Percentiles rank a stretch among this genome's conserved stretches.
phyloP scores from a whole-genome alignment of 371 early-diverging fungal species.

The Conidiobolus coronatus region DNA sequence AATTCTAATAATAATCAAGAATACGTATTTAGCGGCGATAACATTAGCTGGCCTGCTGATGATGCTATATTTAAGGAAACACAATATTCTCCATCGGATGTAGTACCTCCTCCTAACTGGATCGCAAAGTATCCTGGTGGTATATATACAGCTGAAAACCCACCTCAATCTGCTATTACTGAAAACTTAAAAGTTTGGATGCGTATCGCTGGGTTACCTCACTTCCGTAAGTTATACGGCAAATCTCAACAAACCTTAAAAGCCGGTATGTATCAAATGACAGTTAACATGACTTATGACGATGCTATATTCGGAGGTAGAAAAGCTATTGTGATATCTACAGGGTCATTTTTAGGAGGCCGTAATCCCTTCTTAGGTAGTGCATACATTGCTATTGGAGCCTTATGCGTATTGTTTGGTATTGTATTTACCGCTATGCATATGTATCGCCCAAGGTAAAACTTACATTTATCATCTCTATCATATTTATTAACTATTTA shows the following conservation, averaged over 20 bases:
- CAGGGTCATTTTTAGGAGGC: conserved; percentile 79
- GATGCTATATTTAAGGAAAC: conserved; percentile 36
- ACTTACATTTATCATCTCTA: conserved; percentile 12
- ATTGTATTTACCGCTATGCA: conserved; percentile 65
- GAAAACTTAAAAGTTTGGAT: conserved; percentile 98
- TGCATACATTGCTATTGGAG: conserved; percentile 77
- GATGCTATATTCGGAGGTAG: conserved; percentile 61
- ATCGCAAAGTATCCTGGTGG: conserved; percentile 27
- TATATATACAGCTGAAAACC: conserved; percentile 21
- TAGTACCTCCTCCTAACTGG: conserved; percentile 67
- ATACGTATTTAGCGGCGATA: conserved; percentile 26
- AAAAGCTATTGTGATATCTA: conserved; percentile 77
- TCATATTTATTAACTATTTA: conserved; percentile 2
- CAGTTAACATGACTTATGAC: conserved; percentile 23
- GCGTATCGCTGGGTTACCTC: conserved; percentile 86
- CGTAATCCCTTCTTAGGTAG: conserved; percentile 85
- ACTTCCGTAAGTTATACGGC: conserved; percentile 90
- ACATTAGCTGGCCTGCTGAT: conserved; percentile 84
- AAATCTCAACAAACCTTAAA: conserved; percentile 31
- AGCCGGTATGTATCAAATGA: conserved; percentile 35
- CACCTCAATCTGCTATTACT: conserved; percentile 36
- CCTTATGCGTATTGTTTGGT: conserved; percentile 60
- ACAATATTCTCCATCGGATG: conserved; percentile 19
- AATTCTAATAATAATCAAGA: conserved; percentile 6
- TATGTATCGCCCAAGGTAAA: conserved; percentile 64